These are phyloP conservation scores for Begonia loranthoides DNA, from an alignment of 306 rosid genomes.

Conservation along the genomic window DNA sequence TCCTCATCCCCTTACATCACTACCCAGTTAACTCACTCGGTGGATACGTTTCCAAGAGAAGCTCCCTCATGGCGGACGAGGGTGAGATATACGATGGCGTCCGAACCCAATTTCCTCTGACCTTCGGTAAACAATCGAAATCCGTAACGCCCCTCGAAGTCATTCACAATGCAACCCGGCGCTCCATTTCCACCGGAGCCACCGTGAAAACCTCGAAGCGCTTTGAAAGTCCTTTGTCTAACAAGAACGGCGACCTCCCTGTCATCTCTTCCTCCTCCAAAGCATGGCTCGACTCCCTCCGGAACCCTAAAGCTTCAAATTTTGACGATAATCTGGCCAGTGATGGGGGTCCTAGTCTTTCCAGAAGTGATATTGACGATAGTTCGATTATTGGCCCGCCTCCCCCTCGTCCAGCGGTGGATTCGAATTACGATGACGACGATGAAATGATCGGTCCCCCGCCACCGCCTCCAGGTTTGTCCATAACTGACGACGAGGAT, in stretches of 20 bases:
- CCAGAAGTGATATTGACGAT: conserved; percentile 2
- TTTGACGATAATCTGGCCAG: conserved; percentile 17
- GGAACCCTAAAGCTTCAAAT: conserved; percentile 25
- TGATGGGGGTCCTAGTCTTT: conserved; percentile 4
- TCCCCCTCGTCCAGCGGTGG: conserved; percentile 14
- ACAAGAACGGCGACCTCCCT: conserved; percentile 23
- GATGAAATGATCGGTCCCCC: conserved; percentile 24
- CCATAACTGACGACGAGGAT: conserved; percentile 8
- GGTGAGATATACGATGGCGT: conserved; percentile 65
- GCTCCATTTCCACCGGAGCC: not conserved
- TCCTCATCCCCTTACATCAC: no score
- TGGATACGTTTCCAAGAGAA: no score
- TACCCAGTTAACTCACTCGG: no score
- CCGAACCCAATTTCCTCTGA: conserved; percentile 67
- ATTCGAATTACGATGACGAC: conserved; percentile 6
- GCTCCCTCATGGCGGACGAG: conserved; percentile 34
- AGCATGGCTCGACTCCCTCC: conserved; percentile 52
- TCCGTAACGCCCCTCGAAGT: conserved; percentile 69
- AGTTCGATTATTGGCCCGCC: conserved; percentile 14
- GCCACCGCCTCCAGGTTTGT: conserved; percentile 11
- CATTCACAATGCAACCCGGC: conserved; percentile 78
- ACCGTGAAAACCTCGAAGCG: conserved; percentile 1
- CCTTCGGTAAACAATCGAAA: conserved; percentile 85
- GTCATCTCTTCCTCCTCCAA: conserved; percentile 66
- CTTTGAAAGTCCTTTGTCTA: conserved; percentile 13